These are phyloP conservation scores for Sclerotinia minor DNA, from an alignment of 2,329 filamentous ascomycete genomes.

Conservation along the genomic window DNA sequence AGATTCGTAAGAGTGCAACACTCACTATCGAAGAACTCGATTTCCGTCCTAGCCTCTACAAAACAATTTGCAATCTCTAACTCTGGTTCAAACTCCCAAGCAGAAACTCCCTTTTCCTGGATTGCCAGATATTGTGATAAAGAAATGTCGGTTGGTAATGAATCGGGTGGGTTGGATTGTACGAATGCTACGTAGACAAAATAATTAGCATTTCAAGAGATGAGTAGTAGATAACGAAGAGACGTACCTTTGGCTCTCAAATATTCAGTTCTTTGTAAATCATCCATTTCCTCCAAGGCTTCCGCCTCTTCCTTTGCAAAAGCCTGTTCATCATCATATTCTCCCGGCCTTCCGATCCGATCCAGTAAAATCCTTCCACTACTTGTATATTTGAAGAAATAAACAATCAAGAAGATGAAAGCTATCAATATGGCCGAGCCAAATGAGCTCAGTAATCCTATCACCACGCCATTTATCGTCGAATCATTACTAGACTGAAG, in stretches of 20 bases:
- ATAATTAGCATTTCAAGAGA: constrained; percentile 5
- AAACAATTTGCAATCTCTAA: constrained; percentile 98
- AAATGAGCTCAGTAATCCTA: constrained; percentile 91
- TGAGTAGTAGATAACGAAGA: background rate
- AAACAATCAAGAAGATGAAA: constrained; percentile 76
- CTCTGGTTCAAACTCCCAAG: constrained; percentile 99
- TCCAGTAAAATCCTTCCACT: constrained; percentile 90
- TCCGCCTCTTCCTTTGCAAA: constrained; percentile 93
- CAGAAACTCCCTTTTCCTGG: constrained; percentile 98
- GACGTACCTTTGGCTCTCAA: constrained; percentile 84
- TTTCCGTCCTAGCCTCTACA: constrained; percentile 92
- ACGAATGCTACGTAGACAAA: constrained; percentile 69
- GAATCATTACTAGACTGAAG: constrained; percentile 37
- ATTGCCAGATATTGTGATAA: constrained; percentile 97
- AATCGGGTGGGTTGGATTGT: constrained; percentile 91
- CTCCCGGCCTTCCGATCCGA: constrained; percentile 86
- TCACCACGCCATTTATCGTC: constrained; percentile 76
- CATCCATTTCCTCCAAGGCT: constrained; percentile 93
- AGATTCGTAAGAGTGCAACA: constrained; percentile 83
- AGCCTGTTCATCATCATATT: constrained; percentile 96
- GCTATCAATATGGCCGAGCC: constrained; percentile 85
- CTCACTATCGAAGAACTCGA: constrained; percentile 98
- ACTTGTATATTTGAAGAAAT: constrained; percentile 89
- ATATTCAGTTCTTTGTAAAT: constrained; percentile 86
- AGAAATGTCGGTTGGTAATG: constrained; percentile 93